phyloP scores from a whole-genome alignment of 2,329 filamentous ascomycete species.

The Xylaria sp. region DNA sequence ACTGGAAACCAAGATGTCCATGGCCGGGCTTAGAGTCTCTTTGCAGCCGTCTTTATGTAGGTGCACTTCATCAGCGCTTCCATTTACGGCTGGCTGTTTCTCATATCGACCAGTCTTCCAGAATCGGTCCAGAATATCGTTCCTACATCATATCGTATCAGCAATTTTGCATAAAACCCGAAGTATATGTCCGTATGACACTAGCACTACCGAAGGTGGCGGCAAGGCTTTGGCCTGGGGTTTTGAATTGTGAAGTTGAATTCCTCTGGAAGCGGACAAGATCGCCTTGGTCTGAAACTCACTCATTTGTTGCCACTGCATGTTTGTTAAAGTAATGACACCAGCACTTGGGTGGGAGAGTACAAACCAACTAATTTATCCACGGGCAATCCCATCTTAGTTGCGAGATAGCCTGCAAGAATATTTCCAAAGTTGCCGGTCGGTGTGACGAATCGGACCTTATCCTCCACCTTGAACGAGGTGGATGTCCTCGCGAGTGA shows the following conservation, averaged over 20 bases:
- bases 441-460: slow-evolving; percentile 86
- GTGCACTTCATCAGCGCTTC: slow-evolving; percentile 67
- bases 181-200: no score
- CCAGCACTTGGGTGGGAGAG: neutral
- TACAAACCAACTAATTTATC: slow-evolving; percentile 76
- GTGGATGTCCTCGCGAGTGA: slow-evolving; percentile 71
- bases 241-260: no score
- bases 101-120: slow-evolving; percentile 91
- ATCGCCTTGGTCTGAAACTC: neutral
- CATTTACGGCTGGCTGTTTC: slow-evolving; percentile 76
- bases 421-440: slow-evolving; percentile 97
- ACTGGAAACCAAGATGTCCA: slow-evolving; percentile 96
- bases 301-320: slow-evolving; percentile 84
- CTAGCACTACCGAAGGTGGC: neutral
- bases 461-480: slow-evolving; percentile 71
- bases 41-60: slow-evolving; percentile 80
- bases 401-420: slow-evolving; percentile 91
- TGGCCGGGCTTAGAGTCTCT: slow-evolving; percentile 92
- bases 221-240: no score
- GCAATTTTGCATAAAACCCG: neutral
- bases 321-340: slow-evolving; percentile 7
- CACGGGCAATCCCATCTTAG: slow-evolving; percentile 85
- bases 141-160: slow-evolving; percentile 53
- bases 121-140: slow-evolving; percentile 96
- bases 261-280: neutral